Evolutionary conservation across 148 eudicot species (phyloP), one percentile per base, ranked within the genome.

Genomic region (Tetragonia tetragonoides): DNA sequence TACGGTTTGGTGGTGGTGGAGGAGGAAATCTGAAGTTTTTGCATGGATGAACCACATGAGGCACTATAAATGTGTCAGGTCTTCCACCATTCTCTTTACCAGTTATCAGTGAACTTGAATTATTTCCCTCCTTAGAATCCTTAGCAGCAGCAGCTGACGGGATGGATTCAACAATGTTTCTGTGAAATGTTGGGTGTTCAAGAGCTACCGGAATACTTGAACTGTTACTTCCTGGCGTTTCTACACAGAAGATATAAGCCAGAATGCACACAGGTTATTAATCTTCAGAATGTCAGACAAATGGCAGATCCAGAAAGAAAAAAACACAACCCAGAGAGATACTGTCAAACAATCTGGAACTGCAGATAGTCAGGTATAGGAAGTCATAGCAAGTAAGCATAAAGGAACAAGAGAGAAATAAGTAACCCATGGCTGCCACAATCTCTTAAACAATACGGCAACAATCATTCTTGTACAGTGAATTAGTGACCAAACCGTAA

Each of bases 1-100:
- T 94, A 51, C 84, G 83, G 49, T 70, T 79, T 41, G 88, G 86
- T 63, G 98, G 97, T 44, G 97, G 98, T 59, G 92, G 93, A 68
- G 94, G 92, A n/a, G 93, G 86, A 37, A 84, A 73, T 53, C 83
- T 68, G 76, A 89, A 90, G 76, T 77, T 83, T 81, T 85, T 78
- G 86, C 93, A 92, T 20, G 86, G 90, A 68, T 90, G 79, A 51
- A 70, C 79, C 61, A 64, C 56, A 78, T 57, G 21, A 80, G 81
- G 67, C 16, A 70, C 41, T n/a, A 7, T 53, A 66, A 12, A 21
- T 62, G 67, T 23, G 38, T n/a, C 54, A 57, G 68, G 66, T 16
- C 23, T 72, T 68, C 72, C 72, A 37, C 40, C 67, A 64, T 23
- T 75, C 69, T 14, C 24, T 15, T 66, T 72, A 70, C 44, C 2